Conservation (phyloP, 2,329 filamentous ascomycete genomes). For the Colletotrichum noveboracense region DNA sequence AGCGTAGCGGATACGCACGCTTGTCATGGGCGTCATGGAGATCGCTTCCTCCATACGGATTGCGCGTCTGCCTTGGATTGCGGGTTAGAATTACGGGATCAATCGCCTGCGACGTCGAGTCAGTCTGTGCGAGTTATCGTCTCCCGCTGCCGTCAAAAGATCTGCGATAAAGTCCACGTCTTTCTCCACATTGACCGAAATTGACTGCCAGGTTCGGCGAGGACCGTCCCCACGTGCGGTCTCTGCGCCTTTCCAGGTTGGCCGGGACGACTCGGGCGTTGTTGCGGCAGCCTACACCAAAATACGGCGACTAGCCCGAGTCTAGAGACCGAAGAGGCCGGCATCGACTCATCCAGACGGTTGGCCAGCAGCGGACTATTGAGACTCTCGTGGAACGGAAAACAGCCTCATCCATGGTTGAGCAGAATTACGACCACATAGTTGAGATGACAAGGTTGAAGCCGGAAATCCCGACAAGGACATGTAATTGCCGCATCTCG, state of each 20-base stretch:
- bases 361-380: neutral
- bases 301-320: neutral
- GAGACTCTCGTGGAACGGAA: neutral
- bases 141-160: neutral
- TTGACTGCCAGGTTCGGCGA: neutral
- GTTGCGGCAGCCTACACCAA: neutral
- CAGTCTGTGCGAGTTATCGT: neutral
- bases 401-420: neutral
- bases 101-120: slow-evolving; percentile 1
- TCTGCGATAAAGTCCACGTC: neutral
- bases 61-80: neutral
- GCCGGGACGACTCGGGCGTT: neutral
- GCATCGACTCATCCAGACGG: neutral
- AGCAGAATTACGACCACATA: neutral
- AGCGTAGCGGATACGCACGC: neutral
- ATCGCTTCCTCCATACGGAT: neutral
- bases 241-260: neutral
- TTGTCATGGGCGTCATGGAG: neutral
- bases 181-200: slow-evolving; percentile 5
- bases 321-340: neutral
- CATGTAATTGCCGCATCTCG: neutral
- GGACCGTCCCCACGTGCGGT: neutral
- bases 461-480: neutral
- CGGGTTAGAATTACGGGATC: neutral
- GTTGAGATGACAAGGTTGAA: slow-evolving; percentile 3